These are phyloP conservation scores for Claviceps maximensis DNA, from an alignment of 2,329 filamentous ascomycete genomes.

Conservation along the genomic window DNA sequence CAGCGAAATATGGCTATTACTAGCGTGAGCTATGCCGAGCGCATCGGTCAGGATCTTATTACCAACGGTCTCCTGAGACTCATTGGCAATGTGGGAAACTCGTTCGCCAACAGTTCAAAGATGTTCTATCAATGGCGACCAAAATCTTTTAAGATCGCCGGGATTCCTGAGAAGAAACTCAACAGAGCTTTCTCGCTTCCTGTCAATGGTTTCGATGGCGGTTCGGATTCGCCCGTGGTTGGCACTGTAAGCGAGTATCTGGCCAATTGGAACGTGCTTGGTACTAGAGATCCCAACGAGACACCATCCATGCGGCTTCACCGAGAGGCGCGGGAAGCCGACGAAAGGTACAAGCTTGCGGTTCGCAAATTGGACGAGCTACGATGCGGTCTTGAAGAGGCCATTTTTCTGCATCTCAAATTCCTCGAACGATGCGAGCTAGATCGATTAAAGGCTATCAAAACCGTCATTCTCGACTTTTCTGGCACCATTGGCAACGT, in stretches of 20 bases:
- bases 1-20: constrained; percentile 76
- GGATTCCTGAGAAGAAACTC: constrained; percentile 80
- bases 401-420: constrained; percentile 80
- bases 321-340: constrained; percentile 77
- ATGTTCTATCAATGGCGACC: constrained; percentile 97
- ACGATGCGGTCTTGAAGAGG: constrained; percentile 88
- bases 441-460: constrained; percentile 92
- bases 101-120: constrained; percentile 92
- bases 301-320: constrained; percentile 76
- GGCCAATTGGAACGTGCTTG: constrained; percentile 78
- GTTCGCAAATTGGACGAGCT: constrained; percentile 81
- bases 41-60: constrained; percentile 88
- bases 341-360: constrained; percentile 82
- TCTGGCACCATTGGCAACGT: constrained; percentile 96
- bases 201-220: constrained; percentile 38
- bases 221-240: constrained; percentile 62
- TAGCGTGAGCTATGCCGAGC: constrained; percentile 81
- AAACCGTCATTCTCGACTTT: constrained; percentile 94
- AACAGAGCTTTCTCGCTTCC: constrained; percentile 63
- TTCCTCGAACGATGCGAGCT: constrained; percentile 97
- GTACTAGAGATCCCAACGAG: constrained; percentile 80
- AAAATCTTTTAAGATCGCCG: constrained; percentile 77
- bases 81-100: constrained; percentile 86
- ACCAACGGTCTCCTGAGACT: constrained; percentile 75
- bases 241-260: constrained; percentile 81